Conservation (phyloP, 306 rosid genomes). For the Fragaria vesca region DNA sequence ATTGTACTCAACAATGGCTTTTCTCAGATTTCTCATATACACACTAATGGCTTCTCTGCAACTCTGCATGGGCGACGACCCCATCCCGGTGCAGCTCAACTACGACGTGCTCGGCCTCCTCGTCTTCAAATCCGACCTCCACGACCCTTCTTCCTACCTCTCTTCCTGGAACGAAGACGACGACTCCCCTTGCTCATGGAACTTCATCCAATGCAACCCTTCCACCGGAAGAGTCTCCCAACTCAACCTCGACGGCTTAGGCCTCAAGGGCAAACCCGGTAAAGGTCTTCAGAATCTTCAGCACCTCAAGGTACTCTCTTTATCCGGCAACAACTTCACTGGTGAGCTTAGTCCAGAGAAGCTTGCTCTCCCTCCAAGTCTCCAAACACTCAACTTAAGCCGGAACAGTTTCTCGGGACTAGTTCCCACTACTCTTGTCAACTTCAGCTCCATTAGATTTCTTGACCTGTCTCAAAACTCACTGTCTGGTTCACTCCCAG, state of each 20-base stretch:
- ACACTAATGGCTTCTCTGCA: background rate
- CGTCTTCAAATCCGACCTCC: conserved; percentile 76
- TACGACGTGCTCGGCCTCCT: conserved; percentile 85
- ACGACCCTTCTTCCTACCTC: conserved; percentile 67
- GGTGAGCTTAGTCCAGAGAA: conserved; percentile 44
- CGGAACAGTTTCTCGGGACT: conserved; percentile 57
- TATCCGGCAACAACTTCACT: conserved; percentile 64
- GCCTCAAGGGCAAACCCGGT: conserved; percentile 64
- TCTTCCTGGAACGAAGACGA: conserved; percentile 89
- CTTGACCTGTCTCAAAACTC: conserved; percentile 74
- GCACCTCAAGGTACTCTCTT: conserved; percentile 57
- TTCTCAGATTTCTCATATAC: background rate
- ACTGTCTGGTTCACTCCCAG: conserved; percentile 57
- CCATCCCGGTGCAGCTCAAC: conserved; percentile 43
- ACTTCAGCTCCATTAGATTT: conserved; percentile 50
- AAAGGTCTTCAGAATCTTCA: conserved; percentile 75
- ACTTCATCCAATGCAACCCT: conserved; percentile 54
- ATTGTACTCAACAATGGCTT: conserved; percentile 10
- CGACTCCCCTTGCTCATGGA: conserved; percentile 71
- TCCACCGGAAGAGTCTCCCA: conserved; percentile 51
- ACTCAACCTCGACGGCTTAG: conserved; percentile 54
- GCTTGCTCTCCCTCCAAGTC: conserved; percentile 48
- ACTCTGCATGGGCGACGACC: conserved; percentile 27
- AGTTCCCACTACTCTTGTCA: conserved; percentile 47
- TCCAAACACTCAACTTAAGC: conserved; percentile 63